Percentiles rank a stretch among this genome's conserved stretches.
Conservation (phyloP, 1,284 basidiomycete genomes). For the Heterobasidion parviporum region DNA sequence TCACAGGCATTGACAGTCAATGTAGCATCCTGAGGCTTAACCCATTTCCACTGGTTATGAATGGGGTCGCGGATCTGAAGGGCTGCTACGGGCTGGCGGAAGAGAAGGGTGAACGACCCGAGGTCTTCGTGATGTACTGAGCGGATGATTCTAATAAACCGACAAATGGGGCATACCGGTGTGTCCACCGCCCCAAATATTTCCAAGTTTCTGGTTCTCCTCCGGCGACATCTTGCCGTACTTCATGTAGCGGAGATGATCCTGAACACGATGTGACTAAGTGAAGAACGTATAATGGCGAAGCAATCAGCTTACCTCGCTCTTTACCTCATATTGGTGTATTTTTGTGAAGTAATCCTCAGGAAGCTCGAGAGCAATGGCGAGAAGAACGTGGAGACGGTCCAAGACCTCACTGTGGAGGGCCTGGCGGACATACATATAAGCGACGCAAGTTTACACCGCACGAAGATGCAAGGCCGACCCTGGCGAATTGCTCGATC, state of each 20-base stretch:
- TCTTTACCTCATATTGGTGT: constrained; percentile 37
- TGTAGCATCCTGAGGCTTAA: constrained; percentile 37
- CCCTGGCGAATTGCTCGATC: constrained; percentile 35
- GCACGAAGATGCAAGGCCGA: constrained; percentile 3
- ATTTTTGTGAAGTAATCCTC: constrained; percentile 44
- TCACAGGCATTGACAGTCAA: constrained; percentile 47
- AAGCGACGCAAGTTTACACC: background rate
- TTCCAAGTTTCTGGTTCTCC: constrained; percentile 30
- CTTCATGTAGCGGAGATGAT: constrained; percentile 50
- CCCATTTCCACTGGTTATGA: constrained; percentile 37
- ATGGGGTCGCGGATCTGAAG: constrained; percentile 31
- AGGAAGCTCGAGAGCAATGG: constrained; percentile 46
- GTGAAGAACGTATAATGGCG: background rate
- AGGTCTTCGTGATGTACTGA: constrained; percentile 22
- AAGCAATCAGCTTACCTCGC: constrained; percentile 16
- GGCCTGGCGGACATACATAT: constrained; percentile 15
- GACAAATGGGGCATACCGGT: constrained; percentile 24
- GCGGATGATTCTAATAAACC: too few relatives aligned
- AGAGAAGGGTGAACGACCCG: constrained; percentile 34
- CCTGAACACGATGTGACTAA: constrained; percentile 10
- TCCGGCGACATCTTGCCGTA: constrained; percentile 38
- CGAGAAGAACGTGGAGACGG: constrained; percentile 35
- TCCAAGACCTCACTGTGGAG: constrained; percentile 43
- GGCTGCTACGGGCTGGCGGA: constrained; percentile 38
- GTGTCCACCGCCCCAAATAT: constrained; percentile 36